Evolutionary conservation across 768 basidiomycete species (phyloP), one percentile per base, ranked within the genome.

Genomic region (Agrocybe praecox): DNA sequence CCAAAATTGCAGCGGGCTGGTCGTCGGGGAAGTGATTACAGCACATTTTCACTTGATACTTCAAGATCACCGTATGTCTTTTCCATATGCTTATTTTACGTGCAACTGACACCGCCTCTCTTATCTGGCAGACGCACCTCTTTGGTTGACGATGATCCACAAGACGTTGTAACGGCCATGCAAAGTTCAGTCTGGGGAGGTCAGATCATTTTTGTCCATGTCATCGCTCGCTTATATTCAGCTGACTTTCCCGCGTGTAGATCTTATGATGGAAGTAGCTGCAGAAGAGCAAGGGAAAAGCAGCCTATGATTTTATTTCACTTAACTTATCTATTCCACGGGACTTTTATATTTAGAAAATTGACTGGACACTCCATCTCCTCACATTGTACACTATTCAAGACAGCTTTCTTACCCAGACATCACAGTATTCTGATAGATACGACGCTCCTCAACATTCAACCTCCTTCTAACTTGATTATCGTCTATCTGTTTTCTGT

Each of bases 181-280:
- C 80, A 87, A 58, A 80, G 77, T 57, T 88, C 88, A n/a, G 76
- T 84, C 50, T 90, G 89, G 89, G 84, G 85, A 64, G 87, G 88
- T 87, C 63, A 71, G 49, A 47, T 49, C 6, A 14, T 22, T 55
- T 54, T 47, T 18, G 46, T 15, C 14, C 12, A 40, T 34, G 33
- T 32, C 10, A 21, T 42, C 42, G 49, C 34, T 23, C n/a, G n/a
- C 18, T 22, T 7, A 49, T 29, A 40, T 18, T 26, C 40, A 18
- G 42, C n/a, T 55, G 52, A 47, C 19, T 34, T 46, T 36, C 29
- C 43, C 29, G 44, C 45, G 9, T 34, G 15, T 42, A 65, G 64
- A 65, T 57, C 55, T 65, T 21, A 61, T 65, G 64, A 59, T 65
- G 59, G 61, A 65, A 55, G 64, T 65, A 15, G 64, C 61, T 19